Base-by-base conservation (phyloP, 1,284 basidiomycete genomes). In the Waitea zeae region DNA sequence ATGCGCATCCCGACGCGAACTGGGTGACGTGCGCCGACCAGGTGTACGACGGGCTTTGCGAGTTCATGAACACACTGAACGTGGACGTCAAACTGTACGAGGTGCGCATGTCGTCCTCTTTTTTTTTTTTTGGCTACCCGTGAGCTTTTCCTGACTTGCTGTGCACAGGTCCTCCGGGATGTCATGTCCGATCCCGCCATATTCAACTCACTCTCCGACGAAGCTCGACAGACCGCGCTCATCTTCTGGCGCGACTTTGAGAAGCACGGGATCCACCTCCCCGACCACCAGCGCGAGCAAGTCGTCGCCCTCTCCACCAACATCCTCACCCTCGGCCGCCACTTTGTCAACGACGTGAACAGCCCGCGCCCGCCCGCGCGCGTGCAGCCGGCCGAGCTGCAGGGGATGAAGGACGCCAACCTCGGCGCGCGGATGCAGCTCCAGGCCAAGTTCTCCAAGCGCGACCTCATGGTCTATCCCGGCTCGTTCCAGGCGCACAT, bases 221-320 rank as follows among this genome's bases (percentile, higher is more conserved):
- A 83, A 46, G 79, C 76, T 9, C 59, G 70, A 35, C 78, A 83
- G 48, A 89, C 95, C 2, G 90, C 93, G 13, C 62, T 84, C 15
- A 90, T 93, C 41, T 97, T 97, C 56, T 78, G 89, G 67, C 71
- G 82, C 34, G 95, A 98, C 61, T 98, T 98, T 57, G 88, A 96
- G 51, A 93, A 92, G 53, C 95, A 89, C 5, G 93, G 89, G 1
- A 95, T 98, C 44, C 72, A 93, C 50, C 67, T 97, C 3, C 81
- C 89, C 5, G 71, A 79, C 0, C 61, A 63, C 2, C 65, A 86
- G 44, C 70, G 93, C 17, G 64, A 73, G 28, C 72, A 70, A 34
- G 96, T 97, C 44, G 90, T 98, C 11, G 67, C 78, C 3, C 63
- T 97, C 9, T 92, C 87, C n/a, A 87, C 92, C 20, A 79, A 87